Evolutionary conservation across 441 rosid species (phyloP).

Genomic region (Dalechampia spathulata): DNA sequence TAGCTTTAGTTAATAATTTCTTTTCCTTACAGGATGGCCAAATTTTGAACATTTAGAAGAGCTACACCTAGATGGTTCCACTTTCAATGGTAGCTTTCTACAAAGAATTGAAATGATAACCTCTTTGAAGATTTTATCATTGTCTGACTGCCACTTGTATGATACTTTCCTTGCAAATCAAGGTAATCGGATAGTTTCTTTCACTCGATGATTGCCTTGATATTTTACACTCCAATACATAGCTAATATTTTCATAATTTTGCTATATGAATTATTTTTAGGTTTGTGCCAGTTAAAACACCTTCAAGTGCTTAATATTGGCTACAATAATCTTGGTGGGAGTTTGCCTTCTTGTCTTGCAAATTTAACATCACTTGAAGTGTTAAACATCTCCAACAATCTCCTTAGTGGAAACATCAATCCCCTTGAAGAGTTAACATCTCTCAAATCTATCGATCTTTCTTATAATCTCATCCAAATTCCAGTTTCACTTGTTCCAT

Average conservation of each 20-base stretch:
- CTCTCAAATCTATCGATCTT: neutral
- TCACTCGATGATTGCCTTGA: too few relatives aligned
- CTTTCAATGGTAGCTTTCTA: neutral
- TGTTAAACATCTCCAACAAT: neutral
- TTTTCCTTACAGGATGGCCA: neutral
- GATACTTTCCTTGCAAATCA: neutral
- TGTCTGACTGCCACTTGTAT: neutral
- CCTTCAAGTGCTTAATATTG: neutral
- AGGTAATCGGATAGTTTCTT: too few relatives aligned
- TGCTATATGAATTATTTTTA: slow-evolving; percentile 1
- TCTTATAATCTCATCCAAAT: slow-evolving; percentile 12
- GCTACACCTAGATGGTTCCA: neutral
- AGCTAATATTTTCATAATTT: too few relatives aligned
- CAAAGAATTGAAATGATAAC: neutral
- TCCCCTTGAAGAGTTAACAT: slow-evolving; percentile 4
- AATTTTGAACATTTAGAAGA: neutral
- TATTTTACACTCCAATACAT: too few relatives aligned
- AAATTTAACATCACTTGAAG: slow-evolving; percentile 10
- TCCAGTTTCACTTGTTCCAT: slow-evolving; percentile 13
- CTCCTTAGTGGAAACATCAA: slow-evolving; percentile 9
- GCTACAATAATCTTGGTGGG: neutral
- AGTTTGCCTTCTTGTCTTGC: slow-evolving; percentile 11
- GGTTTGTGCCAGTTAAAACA: slow-evolving; percentile 15
- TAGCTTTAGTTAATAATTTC: too few relatives aligned
- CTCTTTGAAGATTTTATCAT: neutral